A percentile compares a stretch with the other conserved stretches of the same genome.
phyloP scores from a whole-genome alignment of 2,329 filamentous ascomycete genomes.

The Colletotrichum destructivum region DNA sequence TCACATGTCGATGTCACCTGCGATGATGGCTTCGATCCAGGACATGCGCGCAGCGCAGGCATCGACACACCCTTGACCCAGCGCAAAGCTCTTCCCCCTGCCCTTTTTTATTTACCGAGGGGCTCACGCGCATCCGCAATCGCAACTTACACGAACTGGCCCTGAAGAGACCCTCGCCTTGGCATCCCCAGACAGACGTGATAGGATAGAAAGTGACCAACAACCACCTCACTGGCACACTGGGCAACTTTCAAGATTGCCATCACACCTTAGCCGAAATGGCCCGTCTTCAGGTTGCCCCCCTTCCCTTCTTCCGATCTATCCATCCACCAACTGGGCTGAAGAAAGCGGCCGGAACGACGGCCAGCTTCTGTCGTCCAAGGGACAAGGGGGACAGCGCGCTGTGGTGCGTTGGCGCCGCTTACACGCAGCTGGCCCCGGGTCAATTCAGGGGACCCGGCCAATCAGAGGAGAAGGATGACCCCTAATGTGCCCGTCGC shows the following conservation, averaged over 20 bases:
- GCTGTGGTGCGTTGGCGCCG: constrained; percentile 26
- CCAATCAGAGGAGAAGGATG: background rate
- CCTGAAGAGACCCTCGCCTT: background rate
- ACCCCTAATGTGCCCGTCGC: constrained; percentile 26
- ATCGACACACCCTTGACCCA: background rate
- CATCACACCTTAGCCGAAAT: background rate
- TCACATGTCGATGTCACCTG: background rate
- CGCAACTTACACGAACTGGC: background rate
- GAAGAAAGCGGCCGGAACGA: constrained; percentile 13
- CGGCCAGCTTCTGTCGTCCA: constrained; percentile 11
- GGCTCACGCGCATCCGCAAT: background rate
- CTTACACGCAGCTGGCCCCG: constrained; percentile 16
- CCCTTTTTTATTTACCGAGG: too few species aligned
- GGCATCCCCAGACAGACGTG: background rate
- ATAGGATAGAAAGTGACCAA: background rate
- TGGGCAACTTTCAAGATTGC: background rate
- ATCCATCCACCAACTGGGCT: constrained; percentile 24
- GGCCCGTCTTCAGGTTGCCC: background rate
- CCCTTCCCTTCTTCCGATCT: constrained; percentile 1
- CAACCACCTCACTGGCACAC: background rate
- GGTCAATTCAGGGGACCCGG: constrained; percentile 13
- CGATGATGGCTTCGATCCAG: background rate
- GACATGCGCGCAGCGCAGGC: background rate
- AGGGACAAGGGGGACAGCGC: constrained; percentile 2
- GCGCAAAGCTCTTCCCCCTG: background rate